These are phyloP conservation scores for Kickxella alabastrina DNA, from an alignment of 192 early-diverging fungal species.

Conservation along the genomic window DNA sequence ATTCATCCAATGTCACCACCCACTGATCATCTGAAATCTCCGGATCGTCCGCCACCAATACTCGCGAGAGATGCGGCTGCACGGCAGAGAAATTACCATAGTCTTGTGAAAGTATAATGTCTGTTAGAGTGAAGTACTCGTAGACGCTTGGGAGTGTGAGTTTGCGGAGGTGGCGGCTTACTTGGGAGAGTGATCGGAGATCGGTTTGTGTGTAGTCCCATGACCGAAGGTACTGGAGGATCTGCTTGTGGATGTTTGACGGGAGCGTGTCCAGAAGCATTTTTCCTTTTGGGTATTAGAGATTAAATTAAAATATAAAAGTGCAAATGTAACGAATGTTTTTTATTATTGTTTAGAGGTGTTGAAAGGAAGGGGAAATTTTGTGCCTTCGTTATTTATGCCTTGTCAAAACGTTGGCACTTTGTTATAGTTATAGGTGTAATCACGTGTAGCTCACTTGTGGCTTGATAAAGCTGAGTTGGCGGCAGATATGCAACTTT, in stretches of 20 bases:
- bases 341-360: no score
- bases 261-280: constrained; percentile 10
- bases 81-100: constrained; percentile 1
- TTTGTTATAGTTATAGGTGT: no score
- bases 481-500: no score
- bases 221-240: constrained; percentile 29
- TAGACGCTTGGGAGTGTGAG: constrained; percentile 3
- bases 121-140: constrained; percentile 31
- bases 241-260: constrained; percentile 1
- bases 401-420: no score
- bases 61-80: constrained; percentile 12
- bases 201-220: constrained; percentile 19
- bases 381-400: no score
- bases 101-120: background rate
- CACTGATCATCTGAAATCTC: constrained; percentile 13
- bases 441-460: no score
- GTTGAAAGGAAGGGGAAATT: no score
- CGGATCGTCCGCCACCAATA: constrained; percentile 18
- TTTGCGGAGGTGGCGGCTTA: constrained; percentile 4
- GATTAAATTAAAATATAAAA: no score
- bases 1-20: background rate
- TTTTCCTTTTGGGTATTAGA: no score
- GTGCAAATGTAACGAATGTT: no score
- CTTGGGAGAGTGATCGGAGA: constrained; percentile 8
- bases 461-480: no score